Evolutionary conservation across 179 eudicot species (phyloP), one percentile per base, ranked within the genome.

Genomic region (Actinidia polygama): DNA sequence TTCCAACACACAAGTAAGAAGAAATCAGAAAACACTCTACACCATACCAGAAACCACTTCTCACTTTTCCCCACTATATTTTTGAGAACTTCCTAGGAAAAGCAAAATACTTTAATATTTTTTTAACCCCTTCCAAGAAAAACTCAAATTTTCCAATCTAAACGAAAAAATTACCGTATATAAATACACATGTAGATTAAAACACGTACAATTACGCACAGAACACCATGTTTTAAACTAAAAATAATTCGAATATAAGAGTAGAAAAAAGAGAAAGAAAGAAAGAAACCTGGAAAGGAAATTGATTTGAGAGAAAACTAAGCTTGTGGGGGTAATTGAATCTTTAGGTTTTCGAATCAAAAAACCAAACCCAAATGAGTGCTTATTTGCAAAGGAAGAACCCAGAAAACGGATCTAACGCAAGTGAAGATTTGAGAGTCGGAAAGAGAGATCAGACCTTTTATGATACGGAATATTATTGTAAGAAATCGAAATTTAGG

Each of bases 371-470:
- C 58, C 40, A 46, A 62, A 11, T 23, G 14, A 21, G 80, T 10
- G 64, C 47, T 47, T 1, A 6, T 16, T 21, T 71, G 55, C 19
- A 24, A 54, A 74, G 61, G 24, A 51, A 55, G 30, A 54, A 40
- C 44, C 11, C 46, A 23, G 46, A 77, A 77, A 77, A 4, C 53
- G 23, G 15, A 4, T 19, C 0, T 36, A 19, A 18, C n/a, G 26
- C 44, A 61, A 61, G 5, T 0, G 49, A 79, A 64, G 18, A 78
- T 21, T 58, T 47, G 81, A 63, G 44, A 11, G 21, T 61, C 70
- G 79, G 54, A 40, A 40, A 40, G 30, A 76, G 64, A 40, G 53
- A 59, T 77, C 69, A 24, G 71, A 78, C 80, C 80, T 78, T 62
- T 0, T 78, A 5, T 50, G 69, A 36, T 77, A 11, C 5, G 10